Conservation (phyloP, 2,329 filamentous ascomycete species). For the Microthyrium microscopicum region DNA sequence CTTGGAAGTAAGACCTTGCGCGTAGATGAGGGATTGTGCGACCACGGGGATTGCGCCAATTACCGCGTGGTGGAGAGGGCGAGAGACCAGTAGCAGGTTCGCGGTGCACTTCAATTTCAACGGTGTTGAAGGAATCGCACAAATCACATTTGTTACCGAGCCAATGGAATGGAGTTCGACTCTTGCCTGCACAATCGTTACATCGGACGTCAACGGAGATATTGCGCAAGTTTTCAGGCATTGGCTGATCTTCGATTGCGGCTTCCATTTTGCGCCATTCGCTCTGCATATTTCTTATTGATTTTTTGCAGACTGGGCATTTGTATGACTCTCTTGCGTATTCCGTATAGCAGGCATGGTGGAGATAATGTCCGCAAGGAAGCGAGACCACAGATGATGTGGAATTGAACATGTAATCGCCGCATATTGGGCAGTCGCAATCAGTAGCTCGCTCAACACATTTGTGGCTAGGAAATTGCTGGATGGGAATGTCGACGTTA, state of each 20-base stretch:
- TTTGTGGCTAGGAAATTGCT: slow-evolving; percentile 68
- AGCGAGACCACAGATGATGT: slow-evolving; percentile 81
- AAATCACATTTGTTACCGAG: slow-evolving; percentile 71
- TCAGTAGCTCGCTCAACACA: slow-evolving; percentile 91
- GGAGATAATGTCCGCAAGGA: slow-evolving; percentile 90
- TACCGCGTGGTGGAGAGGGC: no score
- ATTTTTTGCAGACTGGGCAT: slow-evolving; percentile 92
- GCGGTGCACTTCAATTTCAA: no score
- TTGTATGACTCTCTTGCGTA: slow-evolving; percentile 86
- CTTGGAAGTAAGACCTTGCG: no score
- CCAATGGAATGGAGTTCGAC: slow-evolving; percentile 83
- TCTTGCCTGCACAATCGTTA: slow-evolving; percentile 86
- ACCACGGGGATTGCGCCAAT: no score
- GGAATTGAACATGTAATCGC: slow-evolving; percentile 91
- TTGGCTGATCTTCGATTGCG: slow-evolving; percentile 75
- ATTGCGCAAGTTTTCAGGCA: slow-evolving; percentile 68
- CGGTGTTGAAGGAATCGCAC: slow-evolving; percentile 38
- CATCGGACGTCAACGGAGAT: slow-evolving; percentile 74
- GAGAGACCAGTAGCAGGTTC: no score
- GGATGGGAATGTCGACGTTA: slow-evolving; percentile 84
- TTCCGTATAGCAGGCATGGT: slow-evolving; percentile 73
- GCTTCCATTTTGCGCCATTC: slow-evolving; percentile 84
- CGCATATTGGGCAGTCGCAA: slow-evolving; percentile 91
- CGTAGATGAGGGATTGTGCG: no score
- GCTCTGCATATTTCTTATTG: slow-evolving; percentile 91